These are phyloP conservation scores for Starmera caribaea DNA, from an alignment of 805 yeast genomes.

Conservation along the genomic window DNA sequence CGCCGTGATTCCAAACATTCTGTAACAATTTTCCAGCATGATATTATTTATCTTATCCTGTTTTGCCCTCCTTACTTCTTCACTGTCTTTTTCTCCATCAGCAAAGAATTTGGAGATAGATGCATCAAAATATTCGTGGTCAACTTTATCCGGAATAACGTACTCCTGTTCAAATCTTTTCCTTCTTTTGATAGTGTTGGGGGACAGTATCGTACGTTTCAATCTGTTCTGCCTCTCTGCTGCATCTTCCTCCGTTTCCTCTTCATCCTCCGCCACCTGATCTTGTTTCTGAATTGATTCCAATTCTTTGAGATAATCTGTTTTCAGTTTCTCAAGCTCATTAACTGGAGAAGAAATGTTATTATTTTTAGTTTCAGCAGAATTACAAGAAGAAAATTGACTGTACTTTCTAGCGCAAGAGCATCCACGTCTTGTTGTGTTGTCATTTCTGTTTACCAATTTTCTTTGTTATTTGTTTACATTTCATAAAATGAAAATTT, in stretches of 20 bases:
- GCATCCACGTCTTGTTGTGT: conserved; percentile 5
- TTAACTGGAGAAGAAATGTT: conserved; percentile 7
- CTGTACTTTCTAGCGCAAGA: conserved; percentile 22
- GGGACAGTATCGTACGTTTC: neutral
- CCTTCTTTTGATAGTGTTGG: conserved; percentile 1
- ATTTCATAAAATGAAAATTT: too few species aligned
- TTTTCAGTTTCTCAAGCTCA: conserved; percentile 13
- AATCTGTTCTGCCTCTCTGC: conserved; percentile 1
- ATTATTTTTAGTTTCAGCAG: neutral
- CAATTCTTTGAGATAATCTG: conserved; percentile 14
- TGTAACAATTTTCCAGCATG: conserved; percentile 23
- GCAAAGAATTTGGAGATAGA: conserved; percentile 14
- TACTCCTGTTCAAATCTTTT: conserved; percentile 8
- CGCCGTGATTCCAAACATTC: conserved; percentile 29
- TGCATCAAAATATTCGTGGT: conserved; percentile 18
- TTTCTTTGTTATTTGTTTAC: too few species aligned
- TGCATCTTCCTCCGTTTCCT: conserved; percentile 1
- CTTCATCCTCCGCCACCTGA: conserved; percentile 14
- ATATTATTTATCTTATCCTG: conserved; percentile 11
- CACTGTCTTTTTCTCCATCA: neutral
- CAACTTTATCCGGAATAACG: conserved; percentile 13
- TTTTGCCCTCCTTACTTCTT: neutral
- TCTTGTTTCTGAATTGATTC: conserved; percentile 10
- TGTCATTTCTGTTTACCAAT: too few species aligned
- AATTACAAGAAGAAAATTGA: neutral